Conservation (phyloP, 2,329 filamentous ascomycete species). For the Phyllosticta capitalensis region DNA sequence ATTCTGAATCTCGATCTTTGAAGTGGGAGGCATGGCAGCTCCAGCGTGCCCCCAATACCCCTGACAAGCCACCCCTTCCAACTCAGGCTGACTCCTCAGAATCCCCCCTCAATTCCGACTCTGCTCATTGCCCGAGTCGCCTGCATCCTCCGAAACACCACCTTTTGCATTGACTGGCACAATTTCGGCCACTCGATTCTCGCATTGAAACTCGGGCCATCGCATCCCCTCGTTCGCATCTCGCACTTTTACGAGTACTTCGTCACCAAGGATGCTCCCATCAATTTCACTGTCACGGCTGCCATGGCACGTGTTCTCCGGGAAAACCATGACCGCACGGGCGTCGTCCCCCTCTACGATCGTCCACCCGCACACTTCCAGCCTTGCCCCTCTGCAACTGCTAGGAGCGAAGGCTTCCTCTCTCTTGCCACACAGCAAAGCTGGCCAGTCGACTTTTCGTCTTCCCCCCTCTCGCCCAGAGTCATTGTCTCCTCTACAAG, state of each 20-base stretch:
- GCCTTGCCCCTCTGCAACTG: conserved; percentile 44
- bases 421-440: conserved; percentile 48
- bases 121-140: conserved; percentile 65
- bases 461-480: conserved; percentile 43
- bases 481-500: conserved; percentile 89
- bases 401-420: conserved; percentile 28
- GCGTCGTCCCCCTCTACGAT: conserved; percentile 54
- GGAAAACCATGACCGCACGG: conserved; percentile 23
- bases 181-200: conserved; percentile 97
- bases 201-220: conserved; percentile 51
- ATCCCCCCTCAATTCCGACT: conserved; percentile 90
- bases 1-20: background rate
- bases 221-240: conserved; percentile 66
- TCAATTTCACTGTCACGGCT: conserved; percentile 79
- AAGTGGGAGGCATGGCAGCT: background rate
- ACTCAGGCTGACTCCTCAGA: conserved; percentile 41
- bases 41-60: background rate
- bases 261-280: conserved; percentile 58
- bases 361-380: conserved; percentile 75
- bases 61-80: background rate
- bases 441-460: conserved; percentile 48
- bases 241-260: conserved; percentile 69
- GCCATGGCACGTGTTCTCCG: conserved; percentile 74
- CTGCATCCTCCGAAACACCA: conserved; percentile 67
- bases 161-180: conserved; percentile 92